Base-by-base conservation (phyloP, 169 alveolate genomes). In the Eimeria necatrix region DNA sequence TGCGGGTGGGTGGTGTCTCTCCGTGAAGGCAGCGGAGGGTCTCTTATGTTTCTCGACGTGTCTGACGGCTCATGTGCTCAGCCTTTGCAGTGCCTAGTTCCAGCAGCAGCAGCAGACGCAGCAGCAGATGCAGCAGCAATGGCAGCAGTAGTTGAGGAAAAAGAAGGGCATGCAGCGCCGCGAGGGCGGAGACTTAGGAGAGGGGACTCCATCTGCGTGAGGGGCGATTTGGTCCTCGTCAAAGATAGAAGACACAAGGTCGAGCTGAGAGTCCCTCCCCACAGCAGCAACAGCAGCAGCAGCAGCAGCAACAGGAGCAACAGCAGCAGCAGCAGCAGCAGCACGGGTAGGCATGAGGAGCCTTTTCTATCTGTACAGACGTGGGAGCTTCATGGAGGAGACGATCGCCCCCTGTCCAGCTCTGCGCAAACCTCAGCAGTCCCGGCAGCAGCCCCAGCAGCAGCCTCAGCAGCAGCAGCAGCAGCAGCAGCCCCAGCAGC, bases 161-260 rank as follows among this genome's bases (percentile, higher is more conserved):
- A 52, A 68, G 32, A 68, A 68, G 78, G 78, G 78, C 14, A 16
- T 14, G 78, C 78, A n/a, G n/a, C n/a, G n/a, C 14, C n/a, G 46
- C n/a, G n/a, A 68, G 78, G 78, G 78, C 78, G 78, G 78, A 68
- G 78, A n/a, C 78, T 68, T 8, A 12, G 78, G 2, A 68, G 78
- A 68, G 78, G 78, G n/a, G 78, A 68, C 78, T 68, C 78, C 32
- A 8, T 68, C 46, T 68, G 78, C n/a, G 41, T 68, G 9, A 14
- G 78, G 78, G 78, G 78, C 12, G 32, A 68, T n/a, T 14, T 68
- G 12, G 12, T 14, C 78, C 32, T n/a, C n/a, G 78, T n/a, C n/a
- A 12, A 10, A 68, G 78, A 24, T 16, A 68, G 78, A n/a, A 12
- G 46, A 7, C 78, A 68, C 78, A 68, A 14, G 32, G 78, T n/a